phyloP scores from a whole-genome alignment of 2,329 filamentous ascomycete genomes.

The Hypoxylon sp. region DNA sequence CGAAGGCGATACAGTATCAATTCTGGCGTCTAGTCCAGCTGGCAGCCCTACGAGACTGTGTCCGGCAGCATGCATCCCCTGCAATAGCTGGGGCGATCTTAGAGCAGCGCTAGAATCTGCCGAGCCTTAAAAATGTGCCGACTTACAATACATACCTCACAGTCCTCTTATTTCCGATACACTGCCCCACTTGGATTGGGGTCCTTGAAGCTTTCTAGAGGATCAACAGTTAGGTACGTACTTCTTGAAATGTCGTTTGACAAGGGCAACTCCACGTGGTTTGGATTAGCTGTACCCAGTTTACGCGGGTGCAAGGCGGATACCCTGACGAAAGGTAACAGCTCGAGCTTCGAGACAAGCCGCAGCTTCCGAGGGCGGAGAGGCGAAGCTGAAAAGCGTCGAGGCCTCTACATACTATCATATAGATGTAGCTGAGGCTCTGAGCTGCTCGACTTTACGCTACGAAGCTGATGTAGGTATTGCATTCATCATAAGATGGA shows the following conservation, averaged over 20 bases:
- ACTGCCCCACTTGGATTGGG: slow-evolving; percentile 7
- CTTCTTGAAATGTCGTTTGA: background rate
- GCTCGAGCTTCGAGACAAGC: slow-evolving; percentile 5
- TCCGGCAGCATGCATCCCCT: background rate
- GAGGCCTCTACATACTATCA: background rate
- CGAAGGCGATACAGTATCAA: background rate
- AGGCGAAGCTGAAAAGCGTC: background rate
- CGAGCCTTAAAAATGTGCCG: background rate
- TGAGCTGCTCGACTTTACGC: background rate
- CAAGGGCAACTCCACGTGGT: slow-evolving; percentile 1
- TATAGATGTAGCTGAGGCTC: background rate
- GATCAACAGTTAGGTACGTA: background rate
- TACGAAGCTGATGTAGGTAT: background rate
- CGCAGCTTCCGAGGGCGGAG: slow-evolving; percentile 32
- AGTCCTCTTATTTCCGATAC: slow-evolving; percentile 3
- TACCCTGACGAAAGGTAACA: slow-evolving; percentile 2
- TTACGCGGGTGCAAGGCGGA: slow-evolving; percentile 16
- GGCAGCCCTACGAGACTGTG: background rate
- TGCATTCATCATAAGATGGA: slow-evolving; percentile 29
- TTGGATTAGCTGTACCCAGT: background rate
- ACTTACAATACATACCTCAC: background rate
- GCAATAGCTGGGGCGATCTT: background rate
- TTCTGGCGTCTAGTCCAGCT: background rate
- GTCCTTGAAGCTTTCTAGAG: background rate
- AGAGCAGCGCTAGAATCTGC: background rate